A percentile compares a stretch with the other conserved stretches of the same genome.
phyloP scores from a whole-genome alignment of 1,139 yeast species.

The Candida gigantensis region DNA sequence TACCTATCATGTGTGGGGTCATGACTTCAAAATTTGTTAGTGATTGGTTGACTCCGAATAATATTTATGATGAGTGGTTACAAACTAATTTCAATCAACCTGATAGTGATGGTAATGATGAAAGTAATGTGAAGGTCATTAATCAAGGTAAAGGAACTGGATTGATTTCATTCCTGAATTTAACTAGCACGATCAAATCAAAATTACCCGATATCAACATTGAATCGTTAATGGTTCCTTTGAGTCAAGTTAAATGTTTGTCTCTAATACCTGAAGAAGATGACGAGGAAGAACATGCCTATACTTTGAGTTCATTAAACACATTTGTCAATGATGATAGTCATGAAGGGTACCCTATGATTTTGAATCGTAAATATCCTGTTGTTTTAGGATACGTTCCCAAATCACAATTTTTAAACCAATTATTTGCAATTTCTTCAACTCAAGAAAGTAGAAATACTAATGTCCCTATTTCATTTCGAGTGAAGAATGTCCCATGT shows the following conservation, averaged over 20 bases:
- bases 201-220: conserved; percentile 38
- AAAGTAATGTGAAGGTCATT: conserved; percentile 7
- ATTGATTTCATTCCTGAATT: conserved; percentile 34
- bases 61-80: conserved; percentile 51
- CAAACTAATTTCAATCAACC: conserved; percentile 29
- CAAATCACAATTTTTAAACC: conserved; percentile 21
- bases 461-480: conserved; percentile 21
- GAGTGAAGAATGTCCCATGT: conserved; percentile 19
- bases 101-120: conserved; percentile 5
- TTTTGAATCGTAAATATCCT: conserved; percentile 28
- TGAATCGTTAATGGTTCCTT: conserved; percentile 35
- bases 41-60: conserved; percentile 47
- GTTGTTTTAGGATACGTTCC: conserved; percentile 38
- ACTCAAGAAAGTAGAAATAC: conserved; percentile 12
- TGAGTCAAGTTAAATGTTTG: conserved; percentile 28
- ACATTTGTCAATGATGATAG: conserved; percentile 29
- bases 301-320: conserved; percentile 23
- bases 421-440: conserved; percentile 20
- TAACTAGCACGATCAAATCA: conserved; percentile 30
- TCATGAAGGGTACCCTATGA: conserved; percentile 48
- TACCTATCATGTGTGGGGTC: conserved; percentile 61
- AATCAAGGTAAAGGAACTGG: conserved; percentile 48
- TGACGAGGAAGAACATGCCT: conserved; percentile 12
- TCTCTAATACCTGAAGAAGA: conserved; percentile 29
- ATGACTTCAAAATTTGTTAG: conserved; percentile 52